Evolutionary conservation across 352 stramenopile genomes (phyloP).

Genomic region (Globisporangium emineosum): DNA sequence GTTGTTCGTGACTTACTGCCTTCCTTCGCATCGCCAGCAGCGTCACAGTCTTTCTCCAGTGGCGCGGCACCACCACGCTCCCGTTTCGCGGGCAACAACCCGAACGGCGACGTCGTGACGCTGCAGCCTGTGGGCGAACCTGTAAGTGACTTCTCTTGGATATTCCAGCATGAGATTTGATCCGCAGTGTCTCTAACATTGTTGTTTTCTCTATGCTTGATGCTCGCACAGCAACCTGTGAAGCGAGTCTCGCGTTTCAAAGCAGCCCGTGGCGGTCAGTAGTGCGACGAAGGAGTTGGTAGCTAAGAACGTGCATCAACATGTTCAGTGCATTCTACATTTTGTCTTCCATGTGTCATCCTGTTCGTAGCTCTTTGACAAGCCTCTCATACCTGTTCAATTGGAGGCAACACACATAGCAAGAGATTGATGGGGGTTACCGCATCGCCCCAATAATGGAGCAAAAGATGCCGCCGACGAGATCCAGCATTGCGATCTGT

Average conservation of each 20-base stretch:
- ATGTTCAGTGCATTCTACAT: neutral
- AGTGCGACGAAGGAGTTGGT: no score
- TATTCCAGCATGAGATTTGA: neutral
- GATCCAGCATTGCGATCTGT: neutral
- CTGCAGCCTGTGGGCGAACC: slow-evolving; percentile 74
- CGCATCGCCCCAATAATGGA: no score
- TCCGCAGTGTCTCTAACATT: slow-evolving; percentile 2
- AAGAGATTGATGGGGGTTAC: no score
- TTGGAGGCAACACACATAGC: no score
- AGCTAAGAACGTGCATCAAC: neutral
- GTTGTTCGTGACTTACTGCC: slow-evolving; percentile 10
- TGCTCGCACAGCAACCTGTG: slow-evolving; percentile 56
- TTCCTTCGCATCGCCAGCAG: neutral
- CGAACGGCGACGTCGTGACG: slow-evolving; percentile 60
- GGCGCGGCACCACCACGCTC: slow-evolving; percentile 29
- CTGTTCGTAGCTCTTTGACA: no score
- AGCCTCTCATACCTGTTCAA: no score
- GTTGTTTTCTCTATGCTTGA: slow-evolving; percentile 6
- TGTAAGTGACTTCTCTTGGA: slow-evolving; percentile 30
- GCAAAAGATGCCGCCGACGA: no score
- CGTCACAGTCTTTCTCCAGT: slow-evolving; percentile 5
- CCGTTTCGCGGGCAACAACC: slow-evolving; percentile 67
- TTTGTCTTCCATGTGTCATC: neutral
- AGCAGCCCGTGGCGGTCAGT: slow-evolving; percentile 34
- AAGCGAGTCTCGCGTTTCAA: slow-evolving; percentile 85